These are phyloP conservation scores for Boletus reticulatus DNA, from an alignment of 768 basidiomycete genomes.

Conservation along the genomic window DNA sequence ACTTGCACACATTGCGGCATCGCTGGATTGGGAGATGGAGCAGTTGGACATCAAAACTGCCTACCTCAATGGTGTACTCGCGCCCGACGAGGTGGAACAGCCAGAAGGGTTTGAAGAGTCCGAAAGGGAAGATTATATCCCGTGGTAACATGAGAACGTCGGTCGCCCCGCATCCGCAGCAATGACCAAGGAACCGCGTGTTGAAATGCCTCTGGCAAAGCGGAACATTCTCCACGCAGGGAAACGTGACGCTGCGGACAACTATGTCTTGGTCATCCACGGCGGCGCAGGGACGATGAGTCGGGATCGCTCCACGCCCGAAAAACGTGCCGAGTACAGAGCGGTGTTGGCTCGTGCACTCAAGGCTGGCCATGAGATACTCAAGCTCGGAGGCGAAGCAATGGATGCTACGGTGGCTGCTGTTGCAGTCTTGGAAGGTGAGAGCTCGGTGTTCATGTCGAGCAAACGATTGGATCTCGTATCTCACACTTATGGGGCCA, in stretches of 20 bases:
- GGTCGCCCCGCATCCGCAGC: neutral
- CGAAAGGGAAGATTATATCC: no score
- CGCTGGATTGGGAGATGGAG: no score
- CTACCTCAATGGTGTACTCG: no score
- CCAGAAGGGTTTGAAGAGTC: no score
- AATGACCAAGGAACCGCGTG: constrained; percentile 10
- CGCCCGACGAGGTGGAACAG: no score
- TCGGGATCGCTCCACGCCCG: constrained; percentile 54
- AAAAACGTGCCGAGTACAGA: constrained; percentile 58
- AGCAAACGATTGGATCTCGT: neutral
- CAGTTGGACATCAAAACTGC: no score
- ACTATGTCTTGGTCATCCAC: constrained; percentile 63
- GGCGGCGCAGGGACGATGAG: constrained; percentile 78
- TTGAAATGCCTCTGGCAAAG: neutral
- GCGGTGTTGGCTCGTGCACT: constrained; percentile 54
- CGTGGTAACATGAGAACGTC: neutral
- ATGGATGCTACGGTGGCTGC: constrained; percentile 82
- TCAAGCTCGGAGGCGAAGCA: constrained; percentile 70
- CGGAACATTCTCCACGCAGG: constrained; percentile 1
- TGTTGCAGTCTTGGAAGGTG: constrained; percentile 71
- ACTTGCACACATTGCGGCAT: no score
- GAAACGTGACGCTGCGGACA: constrained; percentile 10
- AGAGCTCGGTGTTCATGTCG: neutral
- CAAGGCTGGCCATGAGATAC: constrained; percentile 58
- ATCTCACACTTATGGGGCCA: constrained; percentile 24